Base-by-base conservation (phyloP, 2,329 filamentous ascomycete genomes). In the Aspergillus tamarii region DNA sequence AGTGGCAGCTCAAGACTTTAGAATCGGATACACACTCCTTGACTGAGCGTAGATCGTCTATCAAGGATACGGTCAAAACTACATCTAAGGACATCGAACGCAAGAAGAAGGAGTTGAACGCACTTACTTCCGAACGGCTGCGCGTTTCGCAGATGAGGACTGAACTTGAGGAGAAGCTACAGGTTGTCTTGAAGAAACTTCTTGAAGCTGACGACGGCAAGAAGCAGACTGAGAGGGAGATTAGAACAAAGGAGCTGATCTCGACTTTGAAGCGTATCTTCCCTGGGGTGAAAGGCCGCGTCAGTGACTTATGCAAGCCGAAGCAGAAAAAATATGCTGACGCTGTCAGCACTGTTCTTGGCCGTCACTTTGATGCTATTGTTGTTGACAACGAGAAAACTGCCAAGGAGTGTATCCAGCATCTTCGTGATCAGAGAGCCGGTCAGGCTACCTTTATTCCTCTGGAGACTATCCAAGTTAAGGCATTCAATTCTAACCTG, bases 251-350 rank as follows among this genome's bases (percentile, higher is more conserved):
- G 72, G 94, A 97, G 74, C 91, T 92, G 74, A 89, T 98, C 39
- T 88, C 89, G 12, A 89, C 92, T 36, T 84, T 99, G 72, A 97
- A 96, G 78, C 90, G 93, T 59, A 91, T 97, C 67, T 97, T 93
- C 71, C 92, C 93, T 1, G 94, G 94, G 54, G 94, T 99, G 52
- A 92, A 92, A 69, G 95, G 95, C 23, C 89, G 94, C 53, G 88
- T 98, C 53, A 92, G 93, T 66, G 93, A 97, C 68, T 86, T 99
- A 48, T 97, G 95, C 81, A 94, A 92, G 69, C 94, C 95, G 1
- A 98, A 97, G 78, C 93, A 97, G 81, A 97, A 96, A 80, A 98
- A 97, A 77, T 99, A 90, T 73, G 92, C 95, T 67, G 92, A 95
- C 69, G 95, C 95, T 53, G 92, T 99, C 67, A 93, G 92, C 71